Evolutionary conservation across 345 rosid species (phyloP), one percentile per base, ranked within the genome.

Genomic region (Populus alba): DNA sequence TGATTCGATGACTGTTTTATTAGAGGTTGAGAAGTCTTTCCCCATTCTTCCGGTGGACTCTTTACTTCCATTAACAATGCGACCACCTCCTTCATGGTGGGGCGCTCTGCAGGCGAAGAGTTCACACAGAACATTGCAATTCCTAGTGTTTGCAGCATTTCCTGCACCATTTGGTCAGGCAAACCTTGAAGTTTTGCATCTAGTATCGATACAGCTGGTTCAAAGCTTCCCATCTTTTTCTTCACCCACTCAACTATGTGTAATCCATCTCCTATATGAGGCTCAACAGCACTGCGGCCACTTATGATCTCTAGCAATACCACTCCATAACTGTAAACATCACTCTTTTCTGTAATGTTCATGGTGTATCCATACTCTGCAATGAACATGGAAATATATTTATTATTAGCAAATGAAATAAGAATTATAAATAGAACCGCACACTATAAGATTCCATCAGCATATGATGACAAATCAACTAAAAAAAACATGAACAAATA

Each of bases 231-330:
- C 99, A 95, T 93, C 84, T 93, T 95, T 84, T 81, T 92, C 83
- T 92, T 93, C 81, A 95, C 98, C 98, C 99, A 95, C 76, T 95
- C 98, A 0, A 95, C 98, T 20, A 95, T 95, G 84, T 95, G 99
- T 31, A 90, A 78, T 8, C 97, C 97, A 8, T 92, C 97, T 16
- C 91, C 96, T 2, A 85, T 81, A 47, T 86, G 97, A 0, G 94
- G 74, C 78, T 87, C 91, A 45, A 95, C 90, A 0, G 98, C 99
- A 8, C 96, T 92, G 43, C 97, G 90, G 1, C 98, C 97, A 13
- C 93, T 91, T 59, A 95, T 82, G 71, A 95, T 93, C 85, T 95
- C 97, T 1, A 95, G 88, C 79, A 95, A 79, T n/a, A 95, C 98
- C 55, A 93, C 97, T 7, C 98, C 98, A 22, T 93, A 95, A 70